phyloP scores from a whole-genome alignment of 352 stramenopile genomes.

The Hyaloperonospora arabidopsidis region DNA sequence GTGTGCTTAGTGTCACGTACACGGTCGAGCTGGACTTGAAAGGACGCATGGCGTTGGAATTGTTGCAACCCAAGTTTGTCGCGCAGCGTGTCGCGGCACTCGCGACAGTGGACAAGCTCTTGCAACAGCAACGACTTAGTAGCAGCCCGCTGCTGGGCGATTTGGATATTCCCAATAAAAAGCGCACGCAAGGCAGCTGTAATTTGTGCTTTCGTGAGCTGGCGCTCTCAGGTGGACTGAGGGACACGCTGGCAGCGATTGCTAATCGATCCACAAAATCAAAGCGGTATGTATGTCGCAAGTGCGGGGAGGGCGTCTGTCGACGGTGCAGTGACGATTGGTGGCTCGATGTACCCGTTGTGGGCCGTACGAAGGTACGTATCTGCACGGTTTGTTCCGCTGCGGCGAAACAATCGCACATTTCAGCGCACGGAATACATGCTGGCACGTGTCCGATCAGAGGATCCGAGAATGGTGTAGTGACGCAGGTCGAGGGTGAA shows the following conservation, averaged over 20 bases:
- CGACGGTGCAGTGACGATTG: slow-evolving; percentile 73
- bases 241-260: slow-evolving; percentile 23
- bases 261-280: slow-evolving; percentile 33
- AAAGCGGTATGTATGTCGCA: slow-evolving; percentile 58
- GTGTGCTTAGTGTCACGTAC: slow-evolving; percentile 72
- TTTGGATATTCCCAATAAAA: slow-evolving; percentile 47
- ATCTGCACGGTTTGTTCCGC: slow-evolving; percentile 82
- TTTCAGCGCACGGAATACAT: slow-evolving; percentile 22
- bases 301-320: slow-evolving; percentile 72
- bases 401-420: slow-evolving; percentile 54
- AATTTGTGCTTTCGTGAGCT: slow-evolving; percentile 75
- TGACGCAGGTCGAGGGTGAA: slow-evolving; percentile 21
- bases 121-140: slow-evolving; percentile 78
- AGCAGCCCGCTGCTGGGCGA: slow-evolving; percentile 68
- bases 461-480: slow-evolving; percentile 3
- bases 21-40: slow-evolving; percentile 83
- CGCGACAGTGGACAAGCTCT: slow-evolving; percentile 62
- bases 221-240: slow-evolving; percentile 23
- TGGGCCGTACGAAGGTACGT: slow-evolving; percentile 65
- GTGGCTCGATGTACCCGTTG: slow-evolving; percentile 70
- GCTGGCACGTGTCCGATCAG: slow-evolving; percentile 17
- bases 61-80: slow-evolving; percentile 60
- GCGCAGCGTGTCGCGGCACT: slow-evolving; percentile 57
- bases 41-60: slow-evolving; percentile 55
- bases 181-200: slow-evolving; percentile 36